phyloP scores from a whole-genome alignment of 2,329 filamentous ascomycete species.

The Zalaria obscura region DNA sequence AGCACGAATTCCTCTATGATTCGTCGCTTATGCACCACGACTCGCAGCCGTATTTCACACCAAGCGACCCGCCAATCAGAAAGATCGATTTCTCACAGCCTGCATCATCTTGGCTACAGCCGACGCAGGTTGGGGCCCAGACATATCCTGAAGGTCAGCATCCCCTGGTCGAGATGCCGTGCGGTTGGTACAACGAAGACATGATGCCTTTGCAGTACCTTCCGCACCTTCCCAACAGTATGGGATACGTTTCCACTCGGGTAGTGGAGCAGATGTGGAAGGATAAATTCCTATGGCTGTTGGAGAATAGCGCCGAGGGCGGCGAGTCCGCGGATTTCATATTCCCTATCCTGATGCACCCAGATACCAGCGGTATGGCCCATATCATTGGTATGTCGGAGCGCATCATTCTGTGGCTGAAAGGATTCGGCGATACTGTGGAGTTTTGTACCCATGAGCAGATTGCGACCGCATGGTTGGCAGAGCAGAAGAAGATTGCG shows the following conservation, averaged over 20 bases:
- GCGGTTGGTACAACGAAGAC: conserved; percentile 38
- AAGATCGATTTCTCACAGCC: conserved; percentile 25
- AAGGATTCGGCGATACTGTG: conserved; percentile 28
- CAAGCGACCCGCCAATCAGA: conserved; percentile 22
- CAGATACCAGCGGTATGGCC: conserved; percentile 45
- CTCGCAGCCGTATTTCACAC: conserved; percentile 34
- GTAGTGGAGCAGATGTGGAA: conserved; percentile 48
- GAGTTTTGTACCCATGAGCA: conserved; percentile 31
- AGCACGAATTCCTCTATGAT: conserved; percentile 37
- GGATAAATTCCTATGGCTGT: conserved; percentile 43
- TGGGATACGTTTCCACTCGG: conserved; percentile 43
- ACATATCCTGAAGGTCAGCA: conserved; percentile 9
- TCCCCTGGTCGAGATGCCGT: conserved; percentile 31
- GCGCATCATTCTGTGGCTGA: conserved; percentile 36
- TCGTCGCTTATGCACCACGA: conserved; percentile 37
- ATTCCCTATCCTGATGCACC: conserved; percentile 41
- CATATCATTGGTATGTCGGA: conserved; percentile 46
- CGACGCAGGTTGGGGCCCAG: conserved; percentile 13
- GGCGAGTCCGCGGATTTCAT: conserved; percentile 21
- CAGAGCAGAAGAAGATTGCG: no score
- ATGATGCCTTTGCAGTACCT: conserved; percentile 35
- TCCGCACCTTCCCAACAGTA: conserved; percentile 34
- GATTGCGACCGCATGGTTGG: conserved; percentile 23
- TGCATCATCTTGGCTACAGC: conserved; percentile 32
- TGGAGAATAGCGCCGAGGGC: conserved; percentile 20